Base-by-base conservation (phyloP, 495 filamentous ascomycete genomes). In the Aspergillus biplanus region DNA sequence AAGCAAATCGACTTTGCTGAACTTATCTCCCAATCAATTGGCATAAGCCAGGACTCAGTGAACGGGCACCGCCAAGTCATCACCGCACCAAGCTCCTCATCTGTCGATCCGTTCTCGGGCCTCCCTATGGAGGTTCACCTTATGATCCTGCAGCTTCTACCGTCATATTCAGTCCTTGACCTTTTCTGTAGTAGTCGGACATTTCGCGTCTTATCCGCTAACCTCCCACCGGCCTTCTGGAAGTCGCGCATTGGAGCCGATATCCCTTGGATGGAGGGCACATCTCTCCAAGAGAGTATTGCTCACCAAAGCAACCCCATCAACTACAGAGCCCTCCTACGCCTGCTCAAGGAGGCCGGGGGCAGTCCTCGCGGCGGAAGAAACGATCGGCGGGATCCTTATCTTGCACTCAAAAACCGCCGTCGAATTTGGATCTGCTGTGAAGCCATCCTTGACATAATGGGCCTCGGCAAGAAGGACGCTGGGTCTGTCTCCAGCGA, bases 351-450 rank as follows among this genome's bases (percentile, higher is more conserved):
- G 32, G 8, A 27, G 2, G 39, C 55, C 5, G n/a, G 55, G 15
- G 37, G 18, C 32, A 32, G 8, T 8, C 55, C 39, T 42, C 8
- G 13, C 7, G 39, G 33, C 33, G 55, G 55, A 7, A 12, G 18
- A 21, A 58, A 47, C 18, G 15, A 7, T 7, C 55, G 18, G 13
- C 15, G 33, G 5, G 55, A 47, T 11, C 12, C 8, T 7, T 33
- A 31, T 8, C 44, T 58, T 32, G 27, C 37, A 46, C 8, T 58
- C 3, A 58, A 47, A 32, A 58, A 58, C 37, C 55, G 55, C 37
- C 55, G 37, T 33, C 55, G 55, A 4, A 58, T 58, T 32, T 58
- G 55, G 55, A 47, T 18, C 18, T 58, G 55, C 39, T 58, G 55
- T 7, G 55, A 58, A 58, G 55, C 32, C 15, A 58, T 58, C 27